Conservation (phyloP, 2,329 filamentous ascomycete genomes). For the Fusarium sp. region DNA sequence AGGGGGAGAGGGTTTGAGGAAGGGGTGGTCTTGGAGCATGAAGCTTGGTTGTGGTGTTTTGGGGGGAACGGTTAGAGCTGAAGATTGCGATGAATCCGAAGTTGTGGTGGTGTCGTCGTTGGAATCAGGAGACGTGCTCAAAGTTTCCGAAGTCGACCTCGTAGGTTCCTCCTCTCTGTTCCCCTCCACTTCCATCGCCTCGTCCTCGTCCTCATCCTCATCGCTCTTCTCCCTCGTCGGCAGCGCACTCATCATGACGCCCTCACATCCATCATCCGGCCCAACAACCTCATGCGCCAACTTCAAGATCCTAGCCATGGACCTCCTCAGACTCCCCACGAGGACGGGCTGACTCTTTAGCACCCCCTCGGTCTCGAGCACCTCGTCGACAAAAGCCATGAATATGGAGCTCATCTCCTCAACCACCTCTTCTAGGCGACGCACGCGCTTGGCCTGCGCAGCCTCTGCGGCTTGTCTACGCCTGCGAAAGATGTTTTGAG, state of each 20-base stretch:
- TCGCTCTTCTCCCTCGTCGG: conserved; percentile 1
- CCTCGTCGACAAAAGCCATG: conserved; percentile 44
- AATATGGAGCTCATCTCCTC: conserved; percentile 48
- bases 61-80: conserved; percentile 1
- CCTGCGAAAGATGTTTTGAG: conserved; percentile 45
- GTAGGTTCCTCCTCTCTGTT: not conserved
- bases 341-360: conserved; percentile 35
- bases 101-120: conserved; percentile 1
- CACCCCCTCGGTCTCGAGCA: conserved; percentile 42
- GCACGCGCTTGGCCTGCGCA: conserved; percentile 41
- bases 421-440: conserved; percentile 43
- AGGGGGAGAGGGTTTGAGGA: conserved; percentile 4
- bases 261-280: conserved; percentile 34
- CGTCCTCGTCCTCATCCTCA: not conserved
- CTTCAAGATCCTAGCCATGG: conserved; percentile 38
- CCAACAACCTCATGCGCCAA: conserved; percentile 44
- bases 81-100: conserved; percentile 1
- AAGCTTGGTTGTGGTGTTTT: conserved; percentile 5
- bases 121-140: conserved; percentile 4
- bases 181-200: too few relatives aligned
- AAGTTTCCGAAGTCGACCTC: conserved; percentile 1
- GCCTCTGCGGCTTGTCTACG: conserved; percentile 45
- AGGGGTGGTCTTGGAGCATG: conserved; percentile 7
- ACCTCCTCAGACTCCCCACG: conserved; percentile 31
- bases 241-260: conserved; percentile 12